Evolutionary conservation across 2,329 filamentous ascomycete species (phyloP), one percentile per base, ranked within the genome.

Genomic region (Emergomyces pasteurianus): DNA sequence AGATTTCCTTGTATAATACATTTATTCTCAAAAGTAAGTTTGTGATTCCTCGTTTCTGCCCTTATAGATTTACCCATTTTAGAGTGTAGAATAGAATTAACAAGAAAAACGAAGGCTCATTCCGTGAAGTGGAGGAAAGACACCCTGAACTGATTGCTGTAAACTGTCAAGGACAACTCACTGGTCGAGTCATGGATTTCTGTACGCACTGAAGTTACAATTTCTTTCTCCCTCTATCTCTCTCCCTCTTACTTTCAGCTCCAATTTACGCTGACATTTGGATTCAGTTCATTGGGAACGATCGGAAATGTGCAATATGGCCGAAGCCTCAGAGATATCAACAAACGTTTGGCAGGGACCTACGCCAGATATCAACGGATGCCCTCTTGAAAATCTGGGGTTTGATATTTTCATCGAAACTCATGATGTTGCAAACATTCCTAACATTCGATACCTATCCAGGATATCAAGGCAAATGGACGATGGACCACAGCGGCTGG

Each of bases 291-390:
- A 89, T 67, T 90, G 90, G 77, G 94, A 99, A 73, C 83, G 92
- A 61, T 75, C 84, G 57, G 94, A 99, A 76, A 97, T 99, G 92
- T 91, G 89, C 73, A 82, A 82, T 62, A 96, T 97, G 92, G 92
- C 92, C 12, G 85, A 85, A 67, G 87, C 92, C 2, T 91, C 91
- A 0, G 89, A 96, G 72, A 95, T 97, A 64, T 86, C 89, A 59
- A 81, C 83, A 65, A 96, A 96, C 70, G 90, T 97, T 31, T 97
- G 87, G 83, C 80, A 96, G 62, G 94, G 94, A 0, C 89, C 90
- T 1, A 94, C 90, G 0, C 90, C 91, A 67, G 77, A 77, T 66
- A 71, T 65, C 62, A 72, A 67, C 46, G 67, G 69, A 34, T 68
- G 71, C 31, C 75, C 78, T 1, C 81, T 85, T 40, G 82, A 86